Evolutionary conservation across 164 flowering plant species (phyloP), one percentile per base, ranked within the genome.

Genomic region (Kingdonia uniflora): DNA sequence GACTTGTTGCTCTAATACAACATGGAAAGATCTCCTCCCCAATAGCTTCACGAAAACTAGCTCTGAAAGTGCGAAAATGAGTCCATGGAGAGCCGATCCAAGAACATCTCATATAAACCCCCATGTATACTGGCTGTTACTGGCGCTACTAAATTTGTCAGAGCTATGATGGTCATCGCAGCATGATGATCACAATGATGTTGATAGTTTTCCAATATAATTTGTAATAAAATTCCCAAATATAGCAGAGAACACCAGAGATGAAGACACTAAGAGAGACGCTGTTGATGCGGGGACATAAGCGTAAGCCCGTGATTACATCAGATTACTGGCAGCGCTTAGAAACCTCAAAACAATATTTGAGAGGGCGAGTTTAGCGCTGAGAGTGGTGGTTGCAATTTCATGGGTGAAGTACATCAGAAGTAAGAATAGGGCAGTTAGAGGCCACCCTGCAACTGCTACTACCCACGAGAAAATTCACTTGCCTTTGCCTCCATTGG

Each of bases 391-490:
- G 2, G 95, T 89, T 14, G 16, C 42, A 4, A 60, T 65, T 61
- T 66, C 66, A 11, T 62, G 44, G 19, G 69, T 15, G 56, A 78
- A 55, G 68, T 87, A 91, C 2, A 76, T 46, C 8, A 95, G 87
- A 43, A 80, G 5, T 37, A 87, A 55, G 60, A 78, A 60, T 0
- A 81, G 33, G 50, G 76, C 80, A 41, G 81, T 66, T 19, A 87
- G 35, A 66, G 97, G 98, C 96, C 96, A 87, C 14, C 92, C 98
- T 3, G 84, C 96, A 42, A 80, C 97, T 19, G 96, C 81, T 7
- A n/a, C n/a, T n/a, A 80, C 92, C 98, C 98, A 91, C 17, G 96
- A 87, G 45, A 85, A 80, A 64, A 91, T 81, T 96, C 98, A 91
- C 64, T 87, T 87, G 76, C 92, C 85, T 21, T 62, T 62, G 45